Evolutionary conservation across 2,329 filamentous ascomycete genomes (phyloP), one percentile per base, ranked within the genome.

Genomic region (Amauroascus niger): DNA sequence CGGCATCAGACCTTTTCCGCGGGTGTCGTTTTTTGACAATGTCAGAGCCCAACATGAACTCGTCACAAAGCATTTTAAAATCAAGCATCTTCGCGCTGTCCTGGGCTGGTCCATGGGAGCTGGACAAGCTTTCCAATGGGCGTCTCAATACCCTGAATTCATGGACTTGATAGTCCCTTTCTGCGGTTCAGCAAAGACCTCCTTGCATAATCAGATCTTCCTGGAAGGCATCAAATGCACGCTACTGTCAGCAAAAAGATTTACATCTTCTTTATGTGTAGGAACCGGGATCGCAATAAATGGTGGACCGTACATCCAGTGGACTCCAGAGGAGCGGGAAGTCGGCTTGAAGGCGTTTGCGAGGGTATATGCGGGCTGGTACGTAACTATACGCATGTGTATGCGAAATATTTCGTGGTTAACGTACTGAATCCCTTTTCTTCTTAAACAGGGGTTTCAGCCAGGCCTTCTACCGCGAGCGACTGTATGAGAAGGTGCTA

Each of bases 401-500:
- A 14, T 28, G 1, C 16, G 24, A 40, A 18, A 4, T 9, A 6
- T 2, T 5, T 18, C 44, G 18, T 22, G 24, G 49, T 5, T 22
- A n/a, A n/a, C n/a, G n/a, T 13, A 33, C 41, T 44, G 18, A 33
- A 18, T 13, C 18, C n/a, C 26, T 30, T 30, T 22, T 48, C 11
- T 20, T 35, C 13, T 5, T 50, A 13, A 40, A 54, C 37, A 72
- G 82, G 86, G 87, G 87, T 0, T 86, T 91, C 62, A 86, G 81
- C 49, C 86, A 90, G 62, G 77, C 84, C 0, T 91, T 90, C 62
- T 91, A 91, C 62, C 77, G 87, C 1, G 74, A 87, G 59, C 82
- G 77, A 64, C 56, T 87, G n/a, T 84, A 84, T 64, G 79, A 86
- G 64, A 81, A 67, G 1, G 71, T 64, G 0, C 74, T 89, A 7